Base-by-base conservation (phyloP, 257 asterid genomes). In the Fraxinus americana region DNA sequence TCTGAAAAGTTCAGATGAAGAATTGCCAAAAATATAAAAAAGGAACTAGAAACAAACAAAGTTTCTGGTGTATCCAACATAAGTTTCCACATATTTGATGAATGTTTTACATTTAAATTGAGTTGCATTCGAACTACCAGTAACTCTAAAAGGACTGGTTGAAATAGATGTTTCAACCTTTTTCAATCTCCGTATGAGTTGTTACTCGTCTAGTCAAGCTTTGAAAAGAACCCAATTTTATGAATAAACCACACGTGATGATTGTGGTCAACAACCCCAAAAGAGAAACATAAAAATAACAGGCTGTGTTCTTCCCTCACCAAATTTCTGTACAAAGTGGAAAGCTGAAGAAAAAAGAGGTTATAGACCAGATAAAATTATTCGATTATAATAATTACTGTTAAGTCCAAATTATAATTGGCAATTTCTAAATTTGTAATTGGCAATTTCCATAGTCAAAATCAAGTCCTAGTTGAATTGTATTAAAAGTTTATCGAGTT, bases 71-170 rank as follows among this genome's bases (percentile, higher is more conserved):
- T 39, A 12, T 8, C 43, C 43, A 39, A 52, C 63, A 14, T 52
- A 14, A 52, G 25, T 52, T 52, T 57, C 65, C 65, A 19, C 27
- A 57, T n/a, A 6, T 57, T 57, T 17, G 65, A 29, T 57, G 29
- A n/a, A 71, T 71, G 34, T 36, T 21, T 65, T 25, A 73, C 23
- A 73, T 79, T 57, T 50, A 70, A 69, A 76, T 19, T 41, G 43
- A 39, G 3, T 59, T 54, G 29, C 39, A 35, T 75, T 38, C 48
- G 50, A 38, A 7, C 7, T 17, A 4, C 19, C 17, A 16, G 52
- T 34, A 69, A 69, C 27, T 13, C 16, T 32, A 69, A 23, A 48
- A 48, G 59, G 59, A 4, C 59, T 48, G 5, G 6, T 48, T 48
- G 19, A 48, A 48, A 48, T 16, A 48, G 59, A 48, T 48, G 59